Base-by-base conservation (phyloP, 768 basidiomycete species). In the Pleurotus pulmonarius region DNA sequence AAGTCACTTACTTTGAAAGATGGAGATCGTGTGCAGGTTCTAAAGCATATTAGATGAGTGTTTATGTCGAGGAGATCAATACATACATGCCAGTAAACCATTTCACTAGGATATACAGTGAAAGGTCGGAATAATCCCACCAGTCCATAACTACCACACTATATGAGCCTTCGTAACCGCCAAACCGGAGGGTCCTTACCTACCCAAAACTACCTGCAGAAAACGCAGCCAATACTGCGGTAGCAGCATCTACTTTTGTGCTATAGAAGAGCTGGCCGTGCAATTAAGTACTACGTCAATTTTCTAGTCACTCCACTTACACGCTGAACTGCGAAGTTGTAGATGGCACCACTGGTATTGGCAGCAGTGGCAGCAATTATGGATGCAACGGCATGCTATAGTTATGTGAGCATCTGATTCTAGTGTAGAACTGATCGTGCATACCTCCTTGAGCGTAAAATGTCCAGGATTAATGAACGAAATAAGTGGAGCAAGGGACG, bases 141-240 rank as follows among this genome's bases (percentile, higher is more conserved):
- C 5, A 87, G 67, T 1, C 83, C 83, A 60, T 84, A 85, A 15
- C 83, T 83, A 43, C 26, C 39, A 44, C 20, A 16, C 8, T 39
- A 46, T 9, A 13, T 38, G 46, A 51, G 26, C 13, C 12, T 29
- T 16, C 20, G 44, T 51, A 46, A 47, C 11, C 7, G 11, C 29
- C 29, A 15, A 24, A 37, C 3, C 3, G 2, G 48, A 43, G 2
- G 18, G 18, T 8, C 25, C 3, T 29, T 8, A 59, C 74, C 53
- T 58, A 83, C 77, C 82, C 83, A 65, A 86, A 85, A 62, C 81
- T 81, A 4, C 80, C 81, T 0, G 83, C 83, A 1, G 83, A 85
- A 67, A 85, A 85, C 0, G 82, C 84, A 0, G 82, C 80, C 9
- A 87, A 75, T 24, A 85, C 70, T 3, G 82, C 83, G 2, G 82